Conservation (phyloP, 1,284 basidiomycete species). For the Wallemia mellicola region DNA sequence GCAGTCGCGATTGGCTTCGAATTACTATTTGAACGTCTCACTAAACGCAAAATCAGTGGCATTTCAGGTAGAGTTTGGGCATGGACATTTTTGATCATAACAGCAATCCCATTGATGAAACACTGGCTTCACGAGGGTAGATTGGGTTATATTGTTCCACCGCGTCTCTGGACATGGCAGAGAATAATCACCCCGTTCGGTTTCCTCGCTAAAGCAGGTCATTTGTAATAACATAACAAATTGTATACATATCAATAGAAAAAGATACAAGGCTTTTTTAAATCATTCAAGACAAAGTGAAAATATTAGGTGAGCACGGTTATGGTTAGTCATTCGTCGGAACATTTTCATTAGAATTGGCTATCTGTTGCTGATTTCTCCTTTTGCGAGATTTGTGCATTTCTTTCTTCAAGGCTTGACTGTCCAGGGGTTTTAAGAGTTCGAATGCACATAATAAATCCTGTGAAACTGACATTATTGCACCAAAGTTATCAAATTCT, state of each 20-base stretch:
- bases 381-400: slow-evolving; percentile 39
- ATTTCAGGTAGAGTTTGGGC: background rate
- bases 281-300: background rate
- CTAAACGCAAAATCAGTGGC: background rate
- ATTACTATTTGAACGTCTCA: background rate
- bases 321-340: background rate
- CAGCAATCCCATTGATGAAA: background rate
- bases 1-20: background rate
- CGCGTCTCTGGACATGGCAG: background rate
- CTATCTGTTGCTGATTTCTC: slow-evolving; percentile 1
- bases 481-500: slow-evolving; percentile 94
- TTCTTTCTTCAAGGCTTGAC: slow-evolving; percentile 81
- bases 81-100: background rate
- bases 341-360: background rate
- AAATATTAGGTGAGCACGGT: background rate
- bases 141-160: background rate
- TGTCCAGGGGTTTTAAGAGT: slow-evolving; percentile 80
- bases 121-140: background rate
- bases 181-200: background rate
- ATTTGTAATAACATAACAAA: background rate
- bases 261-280: background rate
- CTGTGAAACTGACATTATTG: slow-evolving; percentile 63
- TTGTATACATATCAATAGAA: background rate
- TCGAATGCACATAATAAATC: slow-evolving; percentile 94
- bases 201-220: background rate